Evolutionary conservation across 2,329 filamentous ascomycete genomes (phyloP).

Genomic region (Zymoseptoria tritici): DNA sequence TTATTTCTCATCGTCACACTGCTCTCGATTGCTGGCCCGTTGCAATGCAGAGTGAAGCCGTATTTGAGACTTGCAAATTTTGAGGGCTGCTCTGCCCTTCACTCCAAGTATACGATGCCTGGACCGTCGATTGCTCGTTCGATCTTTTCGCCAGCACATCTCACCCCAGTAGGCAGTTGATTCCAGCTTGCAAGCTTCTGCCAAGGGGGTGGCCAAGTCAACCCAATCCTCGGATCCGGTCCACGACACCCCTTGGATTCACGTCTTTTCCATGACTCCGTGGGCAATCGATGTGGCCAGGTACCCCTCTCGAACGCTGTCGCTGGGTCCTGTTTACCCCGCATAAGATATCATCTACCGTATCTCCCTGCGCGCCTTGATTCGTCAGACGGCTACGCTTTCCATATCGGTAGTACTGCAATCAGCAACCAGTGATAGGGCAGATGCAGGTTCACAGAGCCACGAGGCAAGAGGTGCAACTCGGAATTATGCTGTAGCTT

Average conservation of each 20-base stretch:
- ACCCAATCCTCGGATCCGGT: neutral
- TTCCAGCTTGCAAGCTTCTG: neutral
- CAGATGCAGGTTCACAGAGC: neutral
- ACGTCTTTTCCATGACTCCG: neutral
- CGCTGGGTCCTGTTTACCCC: neutral
- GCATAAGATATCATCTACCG: neutral
- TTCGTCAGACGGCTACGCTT: neutral
- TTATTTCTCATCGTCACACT: too few relatives aligned
- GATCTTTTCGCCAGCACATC: too few relatives aligned
- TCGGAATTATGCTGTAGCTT: neutral
- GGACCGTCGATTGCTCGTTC: too few relatives aligned
- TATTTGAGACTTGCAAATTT: too few relatives aligned
- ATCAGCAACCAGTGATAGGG: neutral
- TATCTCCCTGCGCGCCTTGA: neutral
- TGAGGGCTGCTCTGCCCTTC: too few relatives aligned
- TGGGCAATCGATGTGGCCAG: too few relatives aligned
- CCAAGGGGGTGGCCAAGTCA: neutral
- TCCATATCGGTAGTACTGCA: neutral
- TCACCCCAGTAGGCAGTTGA: neutral
- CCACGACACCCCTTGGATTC: neutral
- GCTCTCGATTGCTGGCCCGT: too few relatives aligned
- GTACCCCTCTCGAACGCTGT: neutral
- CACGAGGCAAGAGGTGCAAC: neutral
- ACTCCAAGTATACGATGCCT: too few relatives aligned
- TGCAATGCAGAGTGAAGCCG: too few relatives aligned